A percentile compares a stretch with the other conserved stretches of the same genome.
phyloP scores from a whole-genome alignment of 352 stramenopile species.

The Globisporangium heterothallicum region DNA sequence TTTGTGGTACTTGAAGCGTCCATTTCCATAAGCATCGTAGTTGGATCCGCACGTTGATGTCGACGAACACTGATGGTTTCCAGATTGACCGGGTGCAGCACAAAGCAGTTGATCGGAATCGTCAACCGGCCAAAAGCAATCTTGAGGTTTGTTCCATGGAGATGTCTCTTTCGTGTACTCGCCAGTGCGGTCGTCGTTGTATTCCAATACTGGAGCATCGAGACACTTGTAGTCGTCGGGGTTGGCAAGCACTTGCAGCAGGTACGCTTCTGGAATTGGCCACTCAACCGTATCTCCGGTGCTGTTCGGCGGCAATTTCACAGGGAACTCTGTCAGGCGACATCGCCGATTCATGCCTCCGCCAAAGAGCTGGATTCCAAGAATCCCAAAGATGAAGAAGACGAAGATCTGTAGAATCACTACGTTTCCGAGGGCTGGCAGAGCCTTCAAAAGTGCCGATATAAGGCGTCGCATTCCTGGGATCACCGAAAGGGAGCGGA shows the following conservation, averaged over 20 bases:
- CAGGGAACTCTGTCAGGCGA: constrained; percentile 67
- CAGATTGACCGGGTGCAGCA: constrained; percentile 25
- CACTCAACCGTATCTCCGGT: constrained; percentile 21
- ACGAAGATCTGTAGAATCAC: constrained; percentile 88
- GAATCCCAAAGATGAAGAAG: constrained; percentile 89
- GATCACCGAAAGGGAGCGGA: constrained; percentile 87
- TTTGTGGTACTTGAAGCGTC: constrained; percentile 39
- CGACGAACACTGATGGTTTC: constrained; percentile 43
- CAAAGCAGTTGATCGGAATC: constrained; percentile 72
- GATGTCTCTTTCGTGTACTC: constrained; percentile 64
- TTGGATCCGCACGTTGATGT: constrained; percentile 54
- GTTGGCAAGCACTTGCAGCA: constrained; percentile 34
- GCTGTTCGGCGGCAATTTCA: constrained; percentile 30
- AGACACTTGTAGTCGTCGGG: constrained; percentile 35
- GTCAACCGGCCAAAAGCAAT: constrained; percentile 93
- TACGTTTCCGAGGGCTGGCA: constrained; percentile 86
- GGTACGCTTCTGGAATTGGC: constrained; percentile 45
- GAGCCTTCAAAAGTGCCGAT: constrained; percentile 71
- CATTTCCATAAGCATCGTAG: constrained; percentile 66
- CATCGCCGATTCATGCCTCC: constrained; percentile 80
- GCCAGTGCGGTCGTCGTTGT: constrained; percentile 28
- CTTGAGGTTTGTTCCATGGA: constrained; percentile 49
- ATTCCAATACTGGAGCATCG: constrained; percentile 31
- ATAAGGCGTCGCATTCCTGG: constrained; percentile 79
- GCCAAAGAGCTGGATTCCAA: constrained; percentile 86